Evolutionary conservation across 2,329 filamentous ascomycete species (phyloP).

Genomic region (Colletotrichum liaoningense): DNA sequence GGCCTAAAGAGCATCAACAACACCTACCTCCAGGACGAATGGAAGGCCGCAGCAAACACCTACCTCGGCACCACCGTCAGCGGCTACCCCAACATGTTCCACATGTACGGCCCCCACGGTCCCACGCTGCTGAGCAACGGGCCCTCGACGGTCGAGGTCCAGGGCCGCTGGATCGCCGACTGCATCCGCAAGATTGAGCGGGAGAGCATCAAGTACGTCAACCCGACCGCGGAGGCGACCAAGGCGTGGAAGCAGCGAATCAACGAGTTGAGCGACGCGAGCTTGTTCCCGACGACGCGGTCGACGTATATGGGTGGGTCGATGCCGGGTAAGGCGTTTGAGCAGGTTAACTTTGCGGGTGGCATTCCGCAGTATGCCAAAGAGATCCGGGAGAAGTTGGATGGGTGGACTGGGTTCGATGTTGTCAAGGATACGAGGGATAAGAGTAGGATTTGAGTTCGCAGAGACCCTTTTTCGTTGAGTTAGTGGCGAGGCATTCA

Average conservation of each 20-base stretch:
- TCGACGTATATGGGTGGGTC: slow-evolving; percentile 68
- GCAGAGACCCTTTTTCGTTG: background rate
- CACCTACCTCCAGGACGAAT: slow-evolving; percentile 53
- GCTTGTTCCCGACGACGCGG: slow-evolving; percentile 60
- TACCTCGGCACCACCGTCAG: slow-evolving; percentile 57
- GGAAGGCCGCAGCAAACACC: slow-evolving; percentile 53
- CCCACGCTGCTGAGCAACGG: slow-evolving; percentile 68
- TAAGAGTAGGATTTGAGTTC: slow-evolving; percentile 10
- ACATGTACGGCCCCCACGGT: slow-evolving; percentile 66
- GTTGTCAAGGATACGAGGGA: slow-evolving; percentile 36
- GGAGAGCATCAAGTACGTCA: slow-evolving; percentile 60
- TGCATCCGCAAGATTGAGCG: slow-evolving; percentile 59
- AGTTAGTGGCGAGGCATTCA: too few relatives aligned
- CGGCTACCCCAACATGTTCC: slow-evolving; percentile 63
- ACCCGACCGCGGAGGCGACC: slow-evolving; percentile 58
- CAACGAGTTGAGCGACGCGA: slow-evolving; percentile 55
- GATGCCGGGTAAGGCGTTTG: slow-evolving; percentile 60
- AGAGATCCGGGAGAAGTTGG: slow-evolving; percentile 48
- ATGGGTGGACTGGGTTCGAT: slow-evolving; percentile 49
- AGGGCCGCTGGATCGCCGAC: slow-evolving; percentile 67
- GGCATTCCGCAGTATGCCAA: slow-evolving; percentile 50
- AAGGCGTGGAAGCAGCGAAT: slow-evolving; percentile 62
- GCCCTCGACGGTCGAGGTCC: slow-evolving; percentile 63
- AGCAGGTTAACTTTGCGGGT: slow-evolving; percentile 50
- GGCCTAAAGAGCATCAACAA: slow-evolving; percentile 54